Conservation (phyloP, 192 early-diverging fungal species). For the Mortierella claussenii region DNA sequence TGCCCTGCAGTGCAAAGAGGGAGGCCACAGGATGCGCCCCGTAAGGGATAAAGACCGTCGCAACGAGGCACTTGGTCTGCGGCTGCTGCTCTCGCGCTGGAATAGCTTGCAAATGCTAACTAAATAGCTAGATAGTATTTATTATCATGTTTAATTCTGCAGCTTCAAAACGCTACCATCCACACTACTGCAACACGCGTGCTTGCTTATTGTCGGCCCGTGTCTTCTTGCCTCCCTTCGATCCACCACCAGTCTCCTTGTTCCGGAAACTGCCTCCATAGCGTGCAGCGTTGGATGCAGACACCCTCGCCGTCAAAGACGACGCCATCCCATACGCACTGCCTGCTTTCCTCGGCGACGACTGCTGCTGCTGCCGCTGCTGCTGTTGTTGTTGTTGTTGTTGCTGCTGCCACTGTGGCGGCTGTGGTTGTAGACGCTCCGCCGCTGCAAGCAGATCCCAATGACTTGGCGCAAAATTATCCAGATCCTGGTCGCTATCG, state of each 20-base stretch:
- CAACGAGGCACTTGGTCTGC: too few relatives aligned
- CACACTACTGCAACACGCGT: too few relatives aligned
- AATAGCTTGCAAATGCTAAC: too few relatives aligned
- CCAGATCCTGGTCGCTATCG: constrained; percentile 4
- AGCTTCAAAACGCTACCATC: too few relatives aligned
- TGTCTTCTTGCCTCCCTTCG: background rate
- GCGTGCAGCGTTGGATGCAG: constrained; percentile 20
- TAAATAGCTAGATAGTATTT: too few relatives aligned
- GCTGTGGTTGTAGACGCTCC: background rate
- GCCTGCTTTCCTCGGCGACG: constrained; percentile 5
- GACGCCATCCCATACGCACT: constrained; percentile 8
- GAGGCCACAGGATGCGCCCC: too few relatives aligned
- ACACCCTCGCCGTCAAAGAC: constrained; percentile 23
- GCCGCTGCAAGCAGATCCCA: constrained; percentile 42
- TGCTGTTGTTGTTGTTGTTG: background rate
- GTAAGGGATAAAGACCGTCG: too few relatives aligned
- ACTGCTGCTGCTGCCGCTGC: constrained; percentile 1
- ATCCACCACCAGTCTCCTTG: constrained; percentile 6
- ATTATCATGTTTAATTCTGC: too few relatives aligned
- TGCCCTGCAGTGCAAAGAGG: too few relatives aligned
- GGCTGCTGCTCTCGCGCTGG: too few relatives aligned
- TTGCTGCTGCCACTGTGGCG: background rate
- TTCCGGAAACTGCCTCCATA: constrained; percentile 24
- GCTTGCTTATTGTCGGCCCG: too few relatives aligned
- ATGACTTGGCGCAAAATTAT: constrained; percentile 32